Evolutionary conservation across 192 early-diverging fungal genomes (phyloP), one percentile per base, ranked within the genome.

Genomic region (Cetraspora pellucida): DNA sequence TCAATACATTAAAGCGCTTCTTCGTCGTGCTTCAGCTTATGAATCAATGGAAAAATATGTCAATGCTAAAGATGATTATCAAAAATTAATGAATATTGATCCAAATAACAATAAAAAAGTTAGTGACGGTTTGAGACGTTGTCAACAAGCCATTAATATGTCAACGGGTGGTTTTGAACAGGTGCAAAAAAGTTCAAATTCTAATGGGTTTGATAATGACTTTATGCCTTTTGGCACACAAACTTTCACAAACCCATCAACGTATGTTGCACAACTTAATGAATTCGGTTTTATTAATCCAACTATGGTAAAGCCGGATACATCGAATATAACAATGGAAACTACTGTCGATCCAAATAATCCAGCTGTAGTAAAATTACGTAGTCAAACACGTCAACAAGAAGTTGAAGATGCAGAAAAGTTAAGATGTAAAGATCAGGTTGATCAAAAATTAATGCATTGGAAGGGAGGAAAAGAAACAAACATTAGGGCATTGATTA

Each of bases 381-480:
- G 96, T 10, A 87, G 84, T 19, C 89, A 90, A 75, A 92, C 94
- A 31, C 82, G 86, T 27, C 81, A 84, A 45, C 85, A 86, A 59
- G 95, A 93, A 44, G 74, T 81, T 4, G 94, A 97, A 52, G 97
- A 96, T 55, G 90, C 88, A 16, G 84, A 92, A 77, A 90, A 89
- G 52, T 80, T 97, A 65, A 81, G 85, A 64, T 80, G 93, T n/a
- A 86, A 85, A 45, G 97, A 98, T 81, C 80, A 88, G 10, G 89
- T 97, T 7, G 95, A 97, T 64, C 85, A 82, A 19, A 87, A 89
- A 80, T 86, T 97, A 69, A 78, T 83, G 17, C 66, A 63, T 17
- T 98, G 97, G 97, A 89, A 90, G 47, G 78, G 86, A 10, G 95
- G 94, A 37, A 99, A 99, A 81, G 94, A 97, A 75, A 86, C 87